Percentiles rank a stretch among this genome's conserved stretches.
Conservation (phyloP, 352 stramenopile species). For the Sclerospora graminicola region DNA sequence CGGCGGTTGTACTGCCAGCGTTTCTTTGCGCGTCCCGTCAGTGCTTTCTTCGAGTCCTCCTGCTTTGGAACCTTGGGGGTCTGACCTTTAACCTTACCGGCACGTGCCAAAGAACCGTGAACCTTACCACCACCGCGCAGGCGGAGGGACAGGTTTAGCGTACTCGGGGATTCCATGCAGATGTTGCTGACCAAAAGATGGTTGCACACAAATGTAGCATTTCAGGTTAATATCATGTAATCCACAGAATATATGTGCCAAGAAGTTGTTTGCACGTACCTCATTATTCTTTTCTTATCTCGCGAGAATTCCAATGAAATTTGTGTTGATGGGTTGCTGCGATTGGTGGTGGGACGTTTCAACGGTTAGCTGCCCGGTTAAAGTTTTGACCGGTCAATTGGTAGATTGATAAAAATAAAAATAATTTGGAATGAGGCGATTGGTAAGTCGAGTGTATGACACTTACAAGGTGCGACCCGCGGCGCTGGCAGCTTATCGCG, state of each 20-base stretch:
- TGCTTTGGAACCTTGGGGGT: constrained; percentile 99
- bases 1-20: constrained; percentile 99
- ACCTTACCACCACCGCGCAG: constrained; percentile 95
- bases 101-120: constrained; percentile 99
- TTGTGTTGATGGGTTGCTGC: too few species aligned
- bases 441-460: constrained; percentile 7
- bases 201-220: too few species aligned
- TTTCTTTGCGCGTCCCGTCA: constrained; percentile 98
- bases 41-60: constrained; percentile 97
- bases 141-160: constrained; percentile 93
- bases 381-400: constrained; percentile 7
- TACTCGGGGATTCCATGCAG: constrained; percentile 96
- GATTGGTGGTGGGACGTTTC: not conserved
- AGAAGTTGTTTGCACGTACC: constrained; percentile 13
- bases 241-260: too few species aligned
- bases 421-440: constrained; percentile 2
- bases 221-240: too few species aligned
- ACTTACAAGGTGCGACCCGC: constrained; percentile 6
- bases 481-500: not conserved
- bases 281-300: constrained; percentile 45
- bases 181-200: constrained; percentile 74
- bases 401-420: not conserved
- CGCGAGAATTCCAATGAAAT: constrained; percentile 40
- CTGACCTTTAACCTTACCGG: constrained; percentile 99
- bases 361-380: constrained; percentile 10